Base-by-base conservation (phyloP, 306 rosid genomes). In the Cucurbita maxima region DNA sequence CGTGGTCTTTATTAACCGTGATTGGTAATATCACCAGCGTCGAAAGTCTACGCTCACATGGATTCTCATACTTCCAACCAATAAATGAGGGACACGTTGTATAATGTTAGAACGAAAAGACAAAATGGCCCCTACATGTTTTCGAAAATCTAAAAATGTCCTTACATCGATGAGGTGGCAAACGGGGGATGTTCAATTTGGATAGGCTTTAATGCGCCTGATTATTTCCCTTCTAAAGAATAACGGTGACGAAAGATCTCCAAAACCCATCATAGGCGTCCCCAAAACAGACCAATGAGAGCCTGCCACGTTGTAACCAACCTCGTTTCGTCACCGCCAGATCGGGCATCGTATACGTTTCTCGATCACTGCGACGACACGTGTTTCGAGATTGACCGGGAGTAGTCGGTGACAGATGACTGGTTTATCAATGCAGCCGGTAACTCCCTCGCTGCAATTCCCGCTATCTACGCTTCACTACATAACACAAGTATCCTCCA, bases 401-500 rank as follows among this genome's bases (percentile, higher is more conserved):
- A 25, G 22, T 60, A 70, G 79, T 79, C 87, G 82, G 88, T 85
- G 57, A 60, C 16, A 50, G 66, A 43, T 67, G 75, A 34, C 20
- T 43, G 41, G 66, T 10, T 75, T 8, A 69, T 79, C 71, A 59
- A 55, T 44, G 81, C 80, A 78, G 81, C 84, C 86, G 86, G 89
- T 86, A 75, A 47, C 67, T 57, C 52, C 45, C n/a, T 41, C 71
- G 38, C 83, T 80, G 62, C 83, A 71, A 77, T 76, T 85, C 83
- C 83, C 83, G 78, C 80, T 80, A 70, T 78, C 63, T 78, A 80
- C 78, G 74, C 44, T 40, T 40, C 44, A 11, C 45, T 60, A 15
- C 67, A 44, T 36, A 36, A 36, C 68, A 7, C 57, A 80, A 78
- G 3, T 81, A 76, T 64, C 71, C 70, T 60, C 71, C 34, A 25